Percentiles rank a stretch among this genome's conserved stretches.
Conservation (phyloP, 352 stramenopile species). For the Phytophthora multivora region DNA sequence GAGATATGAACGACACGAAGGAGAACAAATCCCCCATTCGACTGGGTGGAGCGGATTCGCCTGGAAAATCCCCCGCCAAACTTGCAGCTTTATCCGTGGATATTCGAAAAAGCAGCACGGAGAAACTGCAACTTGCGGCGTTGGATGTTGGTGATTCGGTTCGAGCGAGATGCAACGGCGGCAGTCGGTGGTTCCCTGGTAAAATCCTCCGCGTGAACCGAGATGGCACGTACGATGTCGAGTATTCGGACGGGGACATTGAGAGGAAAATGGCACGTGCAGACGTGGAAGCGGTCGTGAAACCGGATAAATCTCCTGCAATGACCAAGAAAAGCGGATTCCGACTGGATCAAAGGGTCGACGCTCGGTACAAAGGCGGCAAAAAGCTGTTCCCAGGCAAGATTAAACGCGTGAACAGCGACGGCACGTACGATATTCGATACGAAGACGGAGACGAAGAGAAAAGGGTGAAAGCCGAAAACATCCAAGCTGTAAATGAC, state of each 20-base stretch:
- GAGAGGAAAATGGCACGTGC: slow-evolving; percentile 34
- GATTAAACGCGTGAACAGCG: slow-evolving; percentile 50
- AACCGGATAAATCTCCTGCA: slow-evolving; percentile 6
- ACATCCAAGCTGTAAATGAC: slow-evolving; percentile 24
- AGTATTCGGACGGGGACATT: slow-evolving; percentile 65
- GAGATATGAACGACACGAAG: slow-evolving; percentile 42
- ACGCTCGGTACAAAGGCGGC: slow-evolving; percentile 55
- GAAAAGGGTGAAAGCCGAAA: slow-evolving; percentile 37
- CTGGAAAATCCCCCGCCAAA: slow-evolving; percentile 17
- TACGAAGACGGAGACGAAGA: slow-evolving; percentile 76
- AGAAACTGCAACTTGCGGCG: slow-evolving; percentile 14
- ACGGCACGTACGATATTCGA: slow-evolving; percentile 66
- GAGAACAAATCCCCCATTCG: slow-evolving; percentile 54
- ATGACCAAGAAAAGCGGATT: slow-evolving; percentile 18
- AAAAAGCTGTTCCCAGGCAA: slow-evolving; percentile 52
- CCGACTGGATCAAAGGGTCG: slow-evolving; percentile 36
- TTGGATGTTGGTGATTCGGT: slow-evolving; percentile 27
- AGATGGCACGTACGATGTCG: slow-evolving; percentile 67
- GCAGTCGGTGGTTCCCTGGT: slow-evolving; percentile 65
- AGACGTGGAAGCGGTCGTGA: slow-evolving; percentile 22
- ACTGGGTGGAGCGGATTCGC: slow-evolving; percentile 18
- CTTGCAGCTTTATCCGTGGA: slow-evolving; percentile 28
- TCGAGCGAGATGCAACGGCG: slow-evolving; percentile 66
- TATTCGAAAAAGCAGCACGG: neutral
- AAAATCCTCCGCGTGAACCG: slow-evolving; percentile 56